Evolutionary conservation across 2,329 filamentous ascomycete genomes (phyloP).

Genomic region (Coniosporium tulheliwenetii): DNA sequence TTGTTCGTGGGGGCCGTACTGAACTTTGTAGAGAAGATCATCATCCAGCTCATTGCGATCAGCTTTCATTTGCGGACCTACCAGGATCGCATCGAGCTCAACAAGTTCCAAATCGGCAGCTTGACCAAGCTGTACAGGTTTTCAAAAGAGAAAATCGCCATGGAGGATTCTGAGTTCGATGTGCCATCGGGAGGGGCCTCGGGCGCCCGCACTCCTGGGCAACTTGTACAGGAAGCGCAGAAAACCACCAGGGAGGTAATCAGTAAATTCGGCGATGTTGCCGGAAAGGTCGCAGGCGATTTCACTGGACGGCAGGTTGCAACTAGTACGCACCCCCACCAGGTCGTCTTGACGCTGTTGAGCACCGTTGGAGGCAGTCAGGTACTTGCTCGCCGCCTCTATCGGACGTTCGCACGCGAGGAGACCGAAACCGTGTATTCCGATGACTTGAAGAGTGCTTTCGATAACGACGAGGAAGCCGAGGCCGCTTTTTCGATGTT

Average conservation of each 20-base stretch:
- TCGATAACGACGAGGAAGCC: conserved; percentile 70
- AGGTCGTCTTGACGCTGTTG: conserved; percentile 68
- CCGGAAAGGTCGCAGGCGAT: conserved; percentile 75
- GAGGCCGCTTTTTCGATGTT: conserved; percentile 84
- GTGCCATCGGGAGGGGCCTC: conserved; percentile 33
- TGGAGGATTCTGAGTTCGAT: conserved; percentile 65
- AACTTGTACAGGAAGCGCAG: conserved; percentile 51
- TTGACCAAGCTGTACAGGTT: conserved; percentile 49
- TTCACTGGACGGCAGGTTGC: conserved; percentile 63
- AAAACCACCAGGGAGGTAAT: conserved; percentile 61
- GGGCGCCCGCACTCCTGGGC: conserved; percentile 59
- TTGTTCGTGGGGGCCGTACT: conserved; percentile 66
- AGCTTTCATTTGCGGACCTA: conserved; percentile 88
- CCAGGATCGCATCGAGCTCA: conserved; percentile 75
- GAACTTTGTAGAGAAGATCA: conserved; percentile 81
- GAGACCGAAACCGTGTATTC: conserved; percentile 61
- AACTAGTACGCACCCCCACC: conserved; percentile 61
- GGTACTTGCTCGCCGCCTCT: conserved; percentile 72
- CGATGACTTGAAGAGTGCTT: conserved; percentile 65
- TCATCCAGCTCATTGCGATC: conserved; percentile 88
- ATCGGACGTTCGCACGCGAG: conserved; percentile 66
- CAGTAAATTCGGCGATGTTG: conserved; percentile 70
- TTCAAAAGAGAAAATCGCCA: conserved; percentile 47
- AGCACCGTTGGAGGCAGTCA: conserved; percentile 59
- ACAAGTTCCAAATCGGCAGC: conserved; percentile 73